These are phyloP conservation scores for Saccharomycopsis selenospora DNA, from an alignment of 805 yeast species.

Conservation along the genomic window DNA sequence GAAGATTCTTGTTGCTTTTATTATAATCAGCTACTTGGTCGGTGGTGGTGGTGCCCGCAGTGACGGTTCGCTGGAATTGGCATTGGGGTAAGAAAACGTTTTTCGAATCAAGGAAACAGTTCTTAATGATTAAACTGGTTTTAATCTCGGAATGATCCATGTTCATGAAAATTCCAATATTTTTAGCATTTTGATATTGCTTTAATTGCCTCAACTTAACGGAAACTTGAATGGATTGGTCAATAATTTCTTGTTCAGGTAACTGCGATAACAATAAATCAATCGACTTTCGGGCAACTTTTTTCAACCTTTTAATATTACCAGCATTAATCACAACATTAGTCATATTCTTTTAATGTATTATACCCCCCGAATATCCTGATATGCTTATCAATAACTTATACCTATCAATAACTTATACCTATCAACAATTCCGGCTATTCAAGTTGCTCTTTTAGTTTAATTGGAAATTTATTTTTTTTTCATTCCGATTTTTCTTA, in stretches of 20 bases:
- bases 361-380: too few relatives aligned
- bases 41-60: slow-evolving; percentile 22
- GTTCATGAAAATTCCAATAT: slow-evolving; percentile 64
- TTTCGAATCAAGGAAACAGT: slow-evolving; percentile 45
- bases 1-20: slow-evolving; percentile 12
- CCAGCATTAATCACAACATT: not conserved
- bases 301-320: slow-evolving; percentile 5
- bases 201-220: slow-evolving; percentile 8
- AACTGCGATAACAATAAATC: slow-evolving; percentile 3
- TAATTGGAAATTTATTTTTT: too few relatives aligned
- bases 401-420: not conserved
- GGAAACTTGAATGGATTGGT: slow-evolving; percentile 8
- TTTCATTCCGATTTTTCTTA: too few relatives aligned
- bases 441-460: too few relatives aligned
- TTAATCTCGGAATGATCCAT: slow-evolving; percentile 68
- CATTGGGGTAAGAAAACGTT: slow-evolving; percentile 55
- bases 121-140: slow-evolving; percentile 46
- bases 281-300: slow-evolving; percentile 1
- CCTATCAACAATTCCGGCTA: not conserved
- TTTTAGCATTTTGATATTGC: slow-evolving; percentile 38
- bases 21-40: slow-evolving; percentile 5
- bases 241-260: slow-evolving; percentile 11
- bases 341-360: not conserved
- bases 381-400: not conserved
- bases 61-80: slow-evolving; percentile 27